Base-by-base conservation (phyloP, 2,329 filamentous ascomycete species). In the Geosmithia putterillii region DNA sequence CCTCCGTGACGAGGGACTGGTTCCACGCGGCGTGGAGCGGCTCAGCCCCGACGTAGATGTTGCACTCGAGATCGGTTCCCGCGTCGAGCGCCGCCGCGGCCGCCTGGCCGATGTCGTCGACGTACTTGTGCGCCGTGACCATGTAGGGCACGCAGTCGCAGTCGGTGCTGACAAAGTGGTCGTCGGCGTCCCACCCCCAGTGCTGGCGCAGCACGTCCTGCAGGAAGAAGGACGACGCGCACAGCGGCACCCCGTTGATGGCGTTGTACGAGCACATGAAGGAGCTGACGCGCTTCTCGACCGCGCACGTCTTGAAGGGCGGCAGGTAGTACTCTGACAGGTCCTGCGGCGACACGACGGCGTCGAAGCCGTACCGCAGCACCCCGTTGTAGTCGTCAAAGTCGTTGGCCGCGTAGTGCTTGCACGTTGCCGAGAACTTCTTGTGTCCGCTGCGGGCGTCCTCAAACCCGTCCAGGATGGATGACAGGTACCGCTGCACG, bases 251-350 rank as follows among this genome's bases (percentile, higher is more conserved):
- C 0, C 81, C 81, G 45, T 85, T 82, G 36, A 85, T 65, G 0
- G 76, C 63, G 48, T 83, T 79, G 54, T 79, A 78, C 1, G 67
- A 70, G 50, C 73, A 77, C 74, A 79, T 79, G 48, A 79, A 64
- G 34, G 75, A 78, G 15, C 68, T 64, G 2, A 71, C 71, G 38
- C 67, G 65, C 2, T 69, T 66, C 51, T 78, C 72, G 8, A 71
- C 64, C 40, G 70, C 74, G 56, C 79, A 82, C 54, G 68, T 67
- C 52, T 79, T 66, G 60, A 84, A 84, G 0, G 78, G 70, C 1
- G 73, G 76, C 34, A 81, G 65, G 51, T 81, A 83, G 58, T 83
- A 84, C 51, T 83, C 79, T 0, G 70, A 67, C 2, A 84, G 60
- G 47, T 84, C 80, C 50, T 83, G 79, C 35, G 65, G 59, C 12